These are phyloP conservation scores for Tylopilus sp. DNA, from an alignment of 768 basidiomycete species.

Conservation along the genomic window DNA sequence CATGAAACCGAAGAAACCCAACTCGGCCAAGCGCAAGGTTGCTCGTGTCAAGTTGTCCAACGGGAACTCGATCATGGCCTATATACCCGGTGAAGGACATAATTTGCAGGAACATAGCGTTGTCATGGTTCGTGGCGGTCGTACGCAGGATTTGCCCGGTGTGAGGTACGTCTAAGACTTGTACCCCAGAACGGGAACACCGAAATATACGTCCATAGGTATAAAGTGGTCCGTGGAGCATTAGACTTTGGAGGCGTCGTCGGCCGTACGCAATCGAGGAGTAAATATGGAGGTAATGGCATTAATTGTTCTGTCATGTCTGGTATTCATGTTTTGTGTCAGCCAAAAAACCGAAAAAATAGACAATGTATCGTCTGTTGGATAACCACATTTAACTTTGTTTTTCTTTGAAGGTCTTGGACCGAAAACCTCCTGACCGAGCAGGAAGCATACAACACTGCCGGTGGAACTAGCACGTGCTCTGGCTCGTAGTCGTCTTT, in stretches of 20 bases:
- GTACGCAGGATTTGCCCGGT: conserved; percentile 97
- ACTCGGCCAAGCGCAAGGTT: conserved; percentile 97
- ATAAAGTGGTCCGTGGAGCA: conserved; percentile 92
- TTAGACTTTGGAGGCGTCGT: conserved; percentile 90
- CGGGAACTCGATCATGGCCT: conserved; percentile 87
- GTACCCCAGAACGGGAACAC: not conserved
- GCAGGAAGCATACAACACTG: no score
- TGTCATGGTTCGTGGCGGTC: conserved; percentile 90
- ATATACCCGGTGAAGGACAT: conserved; percentile 96
- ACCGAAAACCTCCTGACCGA: no score
- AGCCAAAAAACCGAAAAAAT: conserved; percentile 88
- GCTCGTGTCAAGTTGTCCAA: conserved; percentile 89
- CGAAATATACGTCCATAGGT: conserved; percentile 46
- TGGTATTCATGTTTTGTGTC: conserved; percentile 24
- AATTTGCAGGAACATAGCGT: conserved; percentile 98
- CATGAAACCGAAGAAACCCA: conserved; percentile 93
- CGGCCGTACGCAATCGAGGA: conserved; percentile 74
- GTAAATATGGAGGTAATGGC: conserved; percentile 84
- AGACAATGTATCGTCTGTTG: no score
- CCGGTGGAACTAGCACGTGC: no score
- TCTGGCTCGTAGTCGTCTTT: no score
- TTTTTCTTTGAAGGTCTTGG: no score
- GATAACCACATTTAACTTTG: no score
- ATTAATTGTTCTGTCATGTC: not conserved
- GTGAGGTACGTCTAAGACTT: conserved; percentile 65